Evolutionary conservation across 495 filamentous ascomycete genomes (phyloP).

Genomic region (Hypoxylon lienhwacheense): DNA sequence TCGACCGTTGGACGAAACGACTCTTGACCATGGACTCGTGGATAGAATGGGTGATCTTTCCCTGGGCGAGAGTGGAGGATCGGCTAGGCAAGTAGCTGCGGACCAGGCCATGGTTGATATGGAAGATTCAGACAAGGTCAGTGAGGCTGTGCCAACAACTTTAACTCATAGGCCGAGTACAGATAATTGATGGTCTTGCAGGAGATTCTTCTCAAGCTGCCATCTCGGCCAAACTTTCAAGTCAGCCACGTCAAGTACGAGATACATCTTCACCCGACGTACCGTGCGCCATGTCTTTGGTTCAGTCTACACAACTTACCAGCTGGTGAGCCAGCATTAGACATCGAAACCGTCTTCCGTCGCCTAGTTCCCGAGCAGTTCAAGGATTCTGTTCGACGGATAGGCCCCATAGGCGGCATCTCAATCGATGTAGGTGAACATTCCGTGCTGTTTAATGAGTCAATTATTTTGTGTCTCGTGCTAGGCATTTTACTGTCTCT

Average conservation of each 20-base stretch:
- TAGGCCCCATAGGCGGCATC: conserved; percentile 73
- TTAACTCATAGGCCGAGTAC: conserved; percentile 27
- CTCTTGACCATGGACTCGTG: conserved; percentile 48
- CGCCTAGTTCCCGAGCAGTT: conserved; percentile 67
- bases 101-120: conserved; percentile 46
- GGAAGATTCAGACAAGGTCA: conserved; percentile 53
- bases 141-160: conserved; percentile 15
- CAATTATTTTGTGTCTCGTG: conserved; percentile 51
- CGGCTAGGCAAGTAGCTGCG: conserved; percentile 10
- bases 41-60: conserved; percentile 44
- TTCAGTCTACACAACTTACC: conserved; percentile 55
- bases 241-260: conserved; percentile 64
- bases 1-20: conserved; percentile 44
- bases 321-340: conserved; percentile 43
- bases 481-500: conserved; percentile 35
- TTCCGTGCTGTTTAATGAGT: conserved; percentile 43
- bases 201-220: conserved; percentile 28
- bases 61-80: conserved; percentile 23
- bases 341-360: conserved; percentile 68
- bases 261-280: conserved; percentile 60
- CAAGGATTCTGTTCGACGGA: conserved; percentile 56
- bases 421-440: conserved; percentile 68
- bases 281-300: conserved; percentile 62
- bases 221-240: conserved; percentile 44
- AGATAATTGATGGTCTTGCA: conserved; percentile 45